These are phyloP conservation scores for Spiraea crenata DNA, from an alignment of 331 rosid genomes.

Conservation along the genomic window DNA sequence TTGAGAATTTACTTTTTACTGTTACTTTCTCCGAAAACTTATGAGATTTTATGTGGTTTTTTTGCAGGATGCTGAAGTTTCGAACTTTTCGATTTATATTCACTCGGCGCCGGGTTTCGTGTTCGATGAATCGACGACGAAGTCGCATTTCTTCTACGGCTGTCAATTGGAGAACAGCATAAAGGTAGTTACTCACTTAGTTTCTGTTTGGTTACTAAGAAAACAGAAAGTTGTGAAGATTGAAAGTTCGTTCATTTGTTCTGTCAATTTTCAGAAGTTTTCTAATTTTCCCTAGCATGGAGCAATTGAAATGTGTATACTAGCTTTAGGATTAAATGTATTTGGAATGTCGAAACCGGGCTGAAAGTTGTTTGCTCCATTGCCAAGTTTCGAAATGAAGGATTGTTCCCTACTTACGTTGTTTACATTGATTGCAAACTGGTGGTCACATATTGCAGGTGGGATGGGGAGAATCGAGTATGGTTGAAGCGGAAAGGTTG, in stretches of 20 bases:
- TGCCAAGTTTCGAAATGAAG: background rate
- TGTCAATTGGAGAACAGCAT: constrained; percentile 74
- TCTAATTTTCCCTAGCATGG: too few relatives aligned
- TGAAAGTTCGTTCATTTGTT: background rate
- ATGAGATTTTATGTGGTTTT: constrained; percentile 9
- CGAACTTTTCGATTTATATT: constrained; percentile 68
- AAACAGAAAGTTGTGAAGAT: background rate
- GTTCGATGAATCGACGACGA: constrained; percentile 69
- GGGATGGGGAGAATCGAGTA: constrained; percentile 55
- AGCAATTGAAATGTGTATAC: too few relatives aligned
- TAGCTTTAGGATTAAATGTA: too few relatives aligned
- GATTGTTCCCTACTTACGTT: background rate
- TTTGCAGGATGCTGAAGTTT: constrained; percentile 56
- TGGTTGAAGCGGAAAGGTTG: constrained; percentile 51
- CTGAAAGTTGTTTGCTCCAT: background rate
- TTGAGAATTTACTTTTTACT: background rate
- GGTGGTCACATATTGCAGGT: constrained; percentile 29
- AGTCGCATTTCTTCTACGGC: constrained; percentile 70
- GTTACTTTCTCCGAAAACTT: constrained; percentile 9
- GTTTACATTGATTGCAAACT: background rate
- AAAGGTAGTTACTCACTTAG: constrained; percentile 42
- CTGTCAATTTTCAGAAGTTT: background rate
- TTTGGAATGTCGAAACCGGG: background rate
- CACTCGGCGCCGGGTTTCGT: constrained; percentile 87
- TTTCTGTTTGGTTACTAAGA: background rate